Evolutionary conservation across 2,329 filamentous ascomycete species (phyloP).

Genomic region (Penicillium freii): DNA sequence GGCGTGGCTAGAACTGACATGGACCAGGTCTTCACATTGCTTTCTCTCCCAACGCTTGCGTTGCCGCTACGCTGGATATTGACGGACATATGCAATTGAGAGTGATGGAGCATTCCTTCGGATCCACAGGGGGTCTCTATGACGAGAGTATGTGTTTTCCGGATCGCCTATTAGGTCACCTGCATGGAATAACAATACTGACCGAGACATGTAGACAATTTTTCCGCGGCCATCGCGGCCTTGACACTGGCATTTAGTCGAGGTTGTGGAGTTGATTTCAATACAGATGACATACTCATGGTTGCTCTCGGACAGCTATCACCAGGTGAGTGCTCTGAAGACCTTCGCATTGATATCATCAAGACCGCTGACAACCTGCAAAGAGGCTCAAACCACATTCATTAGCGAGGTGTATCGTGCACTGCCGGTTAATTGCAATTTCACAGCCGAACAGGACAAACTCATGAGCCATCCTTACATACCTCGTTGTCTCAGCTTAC

Average conservation of each 20-base stretch:
- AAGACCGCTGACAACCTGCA: constrained; percentile 16
- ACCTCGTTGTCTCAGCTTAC: constrained; percentile 72
- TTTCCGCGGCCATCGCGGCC: constrained; percentile 58
- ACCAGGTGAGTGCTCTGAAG: constrained; percentile 37
- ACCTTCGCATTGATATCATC: constrained; percentile 35
- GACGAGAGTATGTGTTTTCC: constrained; percentile 36
- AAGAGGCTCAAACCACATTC: constrained; percentile 62
- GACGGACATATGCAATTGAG: constrained; percentile 42
- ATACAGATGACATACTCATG: constrained; percentile 71
- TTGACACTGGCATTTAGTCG: constrained; percentile 56
- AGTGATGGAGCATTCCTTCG: constrained; percentile 43
- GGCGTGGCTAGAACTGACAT: constrained; percentile 11
- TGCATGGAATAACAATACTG: neutral
- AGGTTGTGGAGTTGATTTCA: constrained; percentile 47
- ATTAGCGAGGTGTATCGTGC: constrained; percentile 66
- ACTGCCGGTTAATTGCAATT: constrained; percentile 74
- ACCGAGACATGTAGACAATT: constrained; percentile 33
- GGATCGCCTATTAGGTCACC: neutral
- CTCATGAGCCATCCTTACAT: constrained; percentile 71
- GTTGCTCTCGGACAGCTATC: constrained; percentile 55
- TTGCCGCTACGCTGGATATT: constrained; percentile 38
- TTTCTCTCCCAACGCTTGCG: constrained; percentile 47
- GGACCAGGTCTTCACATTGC: constrained; percentile 36
- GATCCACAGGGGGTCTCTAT: constrained; percentile 35
- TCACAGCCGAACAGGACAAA: constrained; percentile 73